phyloP scores from a whole-genome alignment of 352 stramenopile genomes.

The Bremia lactucae region DNA sequence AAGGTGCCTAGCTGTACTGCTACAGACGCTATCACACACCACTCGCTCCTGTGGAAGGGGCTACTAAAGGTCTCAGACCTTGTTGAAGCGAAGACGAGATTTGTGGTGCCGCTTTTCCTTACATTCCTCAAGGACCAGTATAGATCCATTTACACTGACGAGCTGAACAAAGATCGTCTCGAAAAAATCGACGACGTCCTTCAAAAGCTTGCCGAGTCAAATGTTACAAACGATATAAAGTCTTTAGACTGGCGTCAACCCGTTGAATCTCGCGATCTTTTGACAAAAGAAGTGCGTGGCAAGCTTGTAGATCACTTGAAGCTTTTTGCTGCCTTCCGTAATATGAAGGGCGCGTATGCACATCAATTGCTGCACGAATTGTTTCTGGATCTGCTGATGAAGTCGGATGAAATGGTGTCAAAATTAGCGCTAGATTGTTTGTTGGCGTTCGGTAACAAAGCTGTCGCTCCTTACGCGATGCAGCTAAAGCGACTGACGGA shows the following conservation, averaged over 20 bases:
- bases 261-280: slow-evolving; percentile 32
- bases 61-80: slow-evolving; percentile 63
- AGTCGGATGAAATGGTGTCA: slow-evolving; percentile 79
- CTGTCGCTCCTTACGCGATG: slow-evolving; percentile 77
- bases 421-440: slow-evolving; percentile 82
- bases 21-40: slow-evolving; percentile 64
- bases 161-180: slow-evolving; percentile 35
- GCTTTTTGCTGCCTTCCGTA: slow-evolving; percentile 73
- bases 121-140: slow-evolving; percentile 80
- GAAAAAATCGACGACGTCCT: slow-evolving; percentile 3
- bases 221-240: slow-evolving; percentile 5
- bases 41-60: slow-evolving; percentile 72
- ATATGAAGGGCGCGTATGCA: slow-evolving; percentile 81
- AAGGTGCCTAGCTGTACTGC: slow-evolving; percentile 29
- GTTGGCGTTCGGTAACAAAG: slow-evolving; percentile 76
- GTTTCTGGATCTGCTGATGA: slow-evolving; percentile 86
- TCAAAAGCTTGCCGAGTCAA: no score
- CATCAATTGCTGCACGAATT: slow-evolving; percentile 65
- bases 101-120: slow-evolving; percentile 79
- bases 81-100: slow-evolving; percentile 78
- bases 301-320: slow-evolving; percentile 79
- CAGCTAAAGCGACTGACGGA: slow-evolving; percentile 77
- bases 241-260: slow-evolving; percentile 22
- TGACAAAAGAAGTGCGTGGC: slow-evolving; percentile 62
- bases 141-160: slow-evolving; percentile 56